phyloP scores from a whole-genome alignment of 2,329 filamentous ascomycete genomes.

The Paecilomyces dactylethromorphus region DNA sequence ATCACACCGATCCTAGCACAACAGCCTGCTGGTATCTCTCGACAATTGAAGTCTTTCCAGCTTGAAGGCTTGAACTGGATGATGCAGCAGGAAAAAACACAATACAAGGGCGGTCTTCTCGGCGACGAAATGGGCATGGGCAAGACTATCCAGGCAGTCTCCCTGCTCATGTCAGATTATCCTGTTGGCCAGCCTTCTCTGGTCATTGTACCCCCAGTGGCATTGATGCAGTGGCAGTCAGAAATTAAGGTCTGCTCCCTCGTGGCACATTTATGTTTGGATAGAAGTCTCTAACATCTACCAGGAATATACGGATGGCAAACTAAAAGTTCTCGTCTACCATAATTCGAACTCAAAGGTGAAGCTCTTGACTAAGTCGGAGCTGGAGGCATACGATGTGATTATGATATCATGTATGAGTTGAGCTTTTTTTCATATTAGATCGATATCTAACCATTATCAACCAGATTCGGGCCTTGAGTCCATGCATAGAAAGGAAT shows the following conservation, averaged over 20 bases:
- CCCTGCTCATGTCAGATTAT: constrained; percentile 95
- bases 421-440: neutral
- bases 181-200: constrained; percentile 75
- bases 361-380: constrained; percentile 67
- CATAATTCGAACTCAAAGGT: constrained; percentile 81
- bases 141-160: constrained; percentile 97
- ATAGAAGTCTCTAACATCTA: constrained; percentile 3
- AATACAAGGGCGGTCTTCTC: constrained; percentile 82
- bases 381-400: constrained; percentile 78
- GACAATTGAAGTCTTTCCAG: constrained; percentile 86
- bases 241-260: constrained; percentile 60
- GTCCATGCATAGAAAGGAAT: constrained; percentile 85
- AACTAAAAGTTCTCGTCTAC: constrained; percentile 82
- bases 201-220: constrained; percentile 86
- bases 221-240: constrained; percentile 88
- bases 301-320: constrained; percentile 69
- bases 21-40: constrained; percentile 71
- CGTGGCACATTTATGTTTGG: neutral
- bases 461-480: constrained; percentile 60
- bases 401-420: constrained; percentile 94
- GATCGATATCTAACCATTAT: constrained; percentile 4
- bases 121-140: constrained; percentile 99
- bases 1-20: constrained; percentile 59
- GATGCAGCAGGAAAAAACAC: constrained; percentile 75
- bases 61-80: constrained; percentile 94